Conservation (phyloP, 2,329 filamentous ascomycete genomes). For the Cercospora citrullina region DNA sequence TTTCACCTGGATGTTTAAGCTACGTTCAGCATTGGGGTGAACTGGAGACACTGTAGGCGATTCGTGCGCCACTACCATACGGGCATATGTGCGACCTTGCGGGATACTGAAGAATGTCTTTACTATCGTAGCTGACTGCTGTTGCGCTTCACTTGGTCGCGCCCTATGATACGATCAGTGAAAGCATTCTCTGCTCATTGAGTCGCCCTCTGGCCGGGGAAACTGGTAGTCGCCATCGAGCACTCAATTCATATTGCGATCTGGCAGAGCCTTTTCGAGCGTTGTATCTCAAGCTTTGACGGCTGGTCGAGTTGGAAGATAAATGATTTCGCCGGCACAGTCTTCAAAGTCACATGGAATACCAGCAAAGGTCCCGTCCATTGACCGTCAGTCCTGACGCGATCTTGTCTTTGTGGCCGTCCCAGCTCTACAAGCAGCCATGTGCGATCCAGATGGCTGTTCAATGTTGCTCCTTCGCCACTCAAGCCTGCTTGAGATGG, state of each 20-base stretch:
- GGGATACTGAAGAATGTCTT: not conserved
- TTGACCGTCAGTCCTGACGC: not conserved
- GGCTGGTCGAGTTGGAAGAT: not conserved
- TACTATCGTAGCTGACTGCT: not conserved
- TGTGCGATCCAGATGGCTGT: not conserved
- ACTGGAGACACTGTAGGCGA: not conserved
- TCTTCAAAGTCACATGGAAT: not conserved
- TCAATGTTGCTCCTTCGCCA: not conserved
- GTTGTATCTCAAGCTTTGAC: not conserved
- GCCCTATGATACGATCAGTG: not conserved
- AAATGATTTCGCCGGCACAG: not conserved
- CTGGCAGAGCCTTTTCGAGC: not conserved
- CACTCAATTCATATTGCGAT: not conserved
- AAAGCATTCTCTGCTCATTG: not conserved
- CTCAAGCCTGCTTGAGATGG: not conserved
- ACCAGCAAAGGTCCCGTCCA: not conserved
- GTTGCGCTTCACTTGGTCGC: not conserved
- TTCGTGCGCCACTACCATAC: not conserved
- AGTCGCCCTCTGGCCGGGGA: not conserved
- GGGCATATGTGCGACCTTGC: not conserved
- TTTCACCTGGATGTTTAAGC: not conserved
- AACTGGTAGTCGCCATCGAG: not conserved
- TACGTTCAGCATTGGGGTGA: not conserved
- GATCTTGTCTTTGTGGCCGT: not conserved
- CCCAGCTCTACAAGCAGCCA: not conserved